Evolutionary conservation across 169 alveolate species (phyloP).

Genomic region (Perkinsus marinus): DNA sequence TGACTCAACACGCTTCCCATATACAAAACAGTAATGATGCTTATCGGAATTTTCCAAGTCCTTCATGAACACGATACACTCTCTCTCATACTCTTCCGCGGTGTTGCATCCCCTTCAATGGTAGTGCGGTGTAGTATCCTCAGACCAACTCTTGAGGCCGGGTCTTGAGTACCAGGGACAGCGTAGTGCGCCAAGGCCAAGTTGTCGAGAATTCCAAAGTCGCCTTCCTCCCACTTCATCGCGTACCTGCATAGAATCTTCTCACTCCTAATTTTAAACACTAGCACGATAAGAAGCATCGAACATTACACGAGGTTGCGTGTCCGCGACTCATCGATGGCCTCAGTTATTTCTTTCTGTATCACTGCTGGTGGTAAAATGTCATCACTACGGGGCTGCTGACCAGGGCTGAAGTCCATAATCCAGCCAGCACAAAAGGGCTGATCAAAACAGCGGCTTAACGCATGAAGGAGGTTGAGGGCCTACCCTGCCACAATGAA

Average conservation of each 20-base stretch:
- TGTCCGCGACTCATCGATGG: background rate
- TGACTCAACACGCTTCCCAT: too few relatives aligned
- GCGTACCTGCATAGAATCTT: background rate
- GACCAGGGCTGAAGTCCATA: background rate
- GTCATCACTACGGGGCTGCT: background rate
- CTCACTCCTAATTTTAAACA: too few relatives aligned
- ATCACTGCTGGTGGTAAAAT: background rate
- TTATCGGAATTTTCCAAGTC: too few relatives aligned
- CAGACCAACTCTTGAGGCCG: background rate
- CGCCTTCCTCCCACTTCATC: slow-evolving; percentile 6
- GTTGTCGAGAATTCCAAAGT: slow-evolving; percentile 2
- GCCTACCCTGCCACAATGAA: background rate
- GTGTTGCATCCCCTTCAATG: background rate
- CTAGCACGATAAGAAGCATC: too few relatives aligned
- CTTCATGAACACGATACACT: too few relatives aligned
- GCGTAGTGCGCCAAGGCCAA: slow-evolving; percentile 7
- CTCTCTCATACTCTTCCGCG: background rate
- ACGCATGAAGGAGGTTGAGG: background rate
- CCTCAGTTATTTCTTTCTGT: background rate
- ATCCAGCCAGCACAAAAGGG: slow-evolving; percentile 2
- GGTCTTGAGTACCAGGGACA: background rate
- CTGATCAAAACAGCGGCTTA: background rate
- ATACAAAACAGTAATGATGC: background rate
- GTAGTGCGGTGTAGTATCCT: slow-evolving; percentile 4
- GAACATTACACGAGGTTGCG: background rate